Base-by-base conservation (phyloP, 805 yeast genomes). In the Candida taoyuanica region DNA sequence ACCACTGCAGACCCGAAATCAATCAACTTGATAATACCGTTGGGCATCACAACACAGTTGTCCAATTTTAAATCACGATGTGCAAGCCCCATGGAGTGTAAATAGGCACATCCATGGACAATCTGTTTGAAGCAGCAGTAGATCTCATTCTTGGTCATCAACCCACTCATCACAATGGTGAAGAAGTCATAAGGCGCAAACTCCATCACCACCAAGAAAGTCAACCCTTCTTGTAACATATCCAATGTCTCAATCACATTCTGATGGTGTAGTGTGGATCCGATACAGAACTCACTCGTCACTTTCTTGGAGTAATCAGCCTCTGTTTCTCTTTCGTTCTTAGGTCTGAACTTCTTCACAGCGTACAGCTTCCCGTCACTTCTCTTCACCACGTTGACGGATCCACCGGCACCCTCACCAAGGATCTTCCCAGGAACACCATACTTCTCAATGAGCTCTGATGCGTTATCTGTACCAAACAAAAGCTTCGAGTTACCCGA, bases 341-440 rank as follows among this genome's bases (percentile, higher is more conserved):
- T 78, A 8, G 82, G 64, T 43, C 95, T 70, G 59, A 91, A 88
- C 60, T 85, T 84, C 64, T 89, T 89, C 37, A 91, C 85, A 0
- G 98, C 98, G 62, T 75, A 87, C 5, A 85, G 58, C 43, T 74
- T 71, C 17, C 76, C 73, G 47, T 79, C 80, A 0, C 73, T 58
- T 36, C 83, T 73, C 42, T 76, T 75, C 42, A 88, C 82, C 37
- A 86, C 70, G 29, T 83, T 74, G n/a, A 89, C 98, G 1, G 93
- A 81, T 2, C 98, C 97, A 17, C 95, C 89, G 2, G 97, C 97
- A 12, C 98, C 98, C 41, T 89, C 78, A 17, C 98, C 98, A 34
- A 87, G 66, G 17, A 81, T 67, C 45, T 73, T 73, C 11, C 94
- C 94, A 2, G 81, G 73, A 17, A 77, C 69, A 29, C 94, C 93